phyloP scores from a whole-genome alignment of 2,329 filamentous ascomycete species.

The Sporothrix euskadiensis region DNA sequence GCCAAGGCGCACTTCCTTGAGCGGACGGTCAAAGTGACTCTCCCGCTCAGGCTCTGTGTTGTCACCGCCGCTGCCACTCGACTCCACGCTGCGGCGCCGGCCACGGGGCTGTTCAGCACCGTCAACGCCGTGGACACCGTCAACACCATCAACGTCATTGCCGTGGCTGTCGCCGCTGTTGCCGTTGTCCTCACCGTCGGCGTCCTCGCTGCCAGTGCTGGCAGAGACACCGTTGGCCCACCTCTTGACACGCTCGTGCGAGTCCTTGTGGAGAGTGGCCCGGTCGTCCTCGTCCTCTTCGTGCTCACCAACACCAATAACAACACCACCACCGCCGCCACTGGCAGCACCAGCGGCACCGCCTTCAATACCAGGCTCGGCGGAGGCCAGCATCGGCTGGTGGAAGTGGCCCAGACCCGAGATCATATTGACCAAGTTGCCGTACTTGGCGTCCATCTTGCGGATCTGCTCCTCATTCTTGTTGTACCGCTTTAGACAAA shows the following conservation, averaged over 20 bases:
- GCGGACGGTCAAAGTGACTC: constrained; percentile 76
- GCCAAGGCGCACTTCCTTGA: constrained; percentile 89
- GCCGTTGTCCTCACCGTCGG: neutral
- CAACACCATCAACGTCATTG: neutral
- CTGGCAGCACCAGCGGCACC: constrained; percentile 12
- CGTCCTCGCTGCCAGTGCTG: neutral
- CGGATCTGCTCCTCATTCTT: constrained; percentile 81
- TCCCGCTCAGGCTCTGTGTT: constrained; percentile 61
- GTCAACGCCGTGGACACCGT: neutral
- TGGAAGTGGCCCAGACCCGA: constrained; percentile 85
- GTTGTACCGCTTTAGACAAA: constrained; percentile 88
- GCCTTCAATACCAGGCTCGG: constrained; percentile 38
- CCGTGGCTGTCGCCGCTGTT: neutral
- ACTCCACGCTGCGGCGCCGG: constrained; percentile 10
- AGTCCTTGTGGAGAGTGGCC: constrained; percentile 48
- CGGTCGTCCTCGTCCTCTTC: constrained; percentile 19
- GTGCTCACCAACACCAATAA: neutral
- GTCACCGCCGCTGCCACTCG: constrained; percentile 36
- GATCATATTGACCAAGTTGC: constrained; percentile 90
- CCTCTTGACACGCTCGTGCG: constrained; percentile 73
- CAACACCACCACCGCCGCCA: constrained; percentile 14
- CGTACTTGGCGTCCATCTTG: constrained; percentile 92
- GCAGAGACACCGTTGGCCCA: constrained; percentile 78
- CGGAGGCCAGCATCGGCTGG: constrained; percentile 75
- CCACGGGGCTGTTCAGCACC: neutral